These are phyloP conservation scores for Cercospora sp. DNA, from an alignment of 2,329 filamentous ascomycete genomes.

Conservation along the genomic window DNA sequence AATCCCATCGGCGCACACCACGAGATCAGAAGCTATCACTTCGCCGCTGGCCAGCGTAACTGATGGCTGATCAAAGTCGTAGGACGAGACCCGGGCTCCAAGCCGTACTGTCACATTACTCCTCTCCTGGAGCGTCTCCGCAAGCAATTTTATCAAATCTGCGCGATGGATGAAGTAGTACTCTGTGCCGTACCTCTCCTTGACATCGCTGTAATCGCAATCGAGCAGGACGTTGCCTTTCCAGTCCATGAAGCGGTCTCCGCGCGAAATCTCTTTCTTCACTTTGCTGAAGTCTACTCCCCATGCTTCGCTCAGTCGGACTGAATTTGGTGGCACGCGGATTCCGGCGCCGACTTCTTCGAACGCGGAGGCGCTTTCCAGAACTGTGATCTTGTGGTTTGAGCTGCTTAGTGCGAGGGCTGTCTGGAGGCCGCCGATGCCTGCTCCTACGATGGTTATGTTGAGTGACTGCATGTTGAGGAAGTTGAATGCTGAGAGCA, in stretches of 20 bases:
- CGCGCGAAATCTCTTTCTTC: conserved; percentile 33
- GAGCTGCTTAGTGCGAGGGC: background rate
- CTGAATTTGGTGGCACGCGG: conserved; percentile 37
- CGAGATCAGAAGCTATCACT: background rate
- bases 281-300: conserved; percentile 36
- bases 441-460: background rate
- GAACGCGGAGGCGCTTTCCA: conserved; percentile 42
- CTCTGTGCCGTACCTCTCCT: conserved; percentile 29
- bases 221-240: conserved; percentile 34
- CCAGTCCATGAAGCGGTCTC: conserved; percentile 38
- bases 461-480: background rate
- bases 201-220: conserved; percentile 26
- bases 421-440: background rate
- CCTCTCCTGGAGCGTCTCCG: background rate
- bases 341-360: conserved; percentile 34
- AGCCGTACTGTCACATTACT: background rate
- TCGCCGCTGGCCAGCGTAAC: background rate
- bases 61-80: background rate
- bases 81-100: background rate
- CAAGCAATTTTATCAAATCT: background rate
- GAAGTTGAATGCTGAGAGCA: background rate
- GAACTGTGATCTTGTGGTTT: conserved; percentile 38
- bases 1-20: background rate
- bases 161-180: background rate
- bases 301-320: conserved; percentile 42